These are phyloP conservation scores for Suillus bovinus DNA, from an alignment of 768 basidiomycete species.

Conservation along the genomic window DNA sequence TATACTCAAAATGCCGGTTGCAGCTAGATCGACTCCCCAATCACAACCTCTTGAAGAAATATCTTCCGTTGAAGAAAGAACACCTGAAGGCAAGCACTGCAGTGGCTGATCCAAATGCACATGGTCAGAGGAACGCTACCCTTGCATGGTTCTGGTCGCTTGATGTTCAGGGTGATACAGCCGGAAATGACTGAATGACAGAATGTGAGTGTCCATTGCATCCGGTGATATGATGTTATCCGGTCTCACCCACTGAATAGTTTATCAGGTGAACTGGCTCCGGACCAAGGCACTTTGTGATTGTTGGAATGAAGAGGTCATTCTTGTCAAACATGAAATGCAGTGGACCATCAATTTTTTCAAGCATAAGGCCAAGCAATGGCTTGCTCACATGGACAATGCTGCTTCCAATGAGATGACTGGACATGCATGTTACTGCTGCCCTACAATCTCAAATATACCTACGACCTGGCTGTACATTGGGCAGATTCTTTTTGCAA, in stretches of 20 bases:
- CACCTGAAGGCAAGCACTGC: conserved; percentile 4
- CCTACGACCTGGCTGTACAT: too few relatives aligned
- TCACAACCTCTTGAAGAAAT: background rate
- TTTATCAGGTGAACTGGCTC: conserved; percentile 12
- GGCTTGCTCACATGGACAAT: background rate
- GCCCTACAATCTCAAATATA: too few relatives aligned
- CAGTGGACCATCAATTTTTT: background rate
- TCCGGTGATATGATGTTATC: background rate
- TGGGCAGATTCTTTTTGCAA: too few relatives aligned
- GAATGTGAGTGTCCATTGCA: conserved; percentile 5
- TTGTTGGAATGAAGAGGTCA: conserved; percentile 9
- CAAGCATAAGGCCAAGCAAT: background rate
- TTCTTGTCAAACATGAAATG: background rate
- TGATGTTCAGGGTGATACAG: background rate
- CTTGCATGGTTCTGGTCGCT: conserved; percentile 14
- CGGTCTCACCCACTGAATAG: background rate
- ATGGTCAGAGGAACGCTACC: background rate
- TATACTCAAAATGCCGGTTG: too few relatives aligned
- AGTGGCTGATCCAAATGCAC: conserved; percentile 3
- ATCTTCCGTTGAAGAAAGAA: background rate
- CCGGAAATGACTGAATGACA: conserved; percentile 10
- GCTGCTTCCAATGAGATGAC: background rate
- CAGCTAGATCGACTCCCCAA: too few relatives aligned
- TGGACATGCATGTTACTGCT: too few relatives aligned
- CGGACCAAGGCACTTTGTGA: conserved; percentile 3